phyloP scores from a whole-genome alignment of 2,329 filamentous ascomycete genomes.

The Emergomyces africanus region DNA sequence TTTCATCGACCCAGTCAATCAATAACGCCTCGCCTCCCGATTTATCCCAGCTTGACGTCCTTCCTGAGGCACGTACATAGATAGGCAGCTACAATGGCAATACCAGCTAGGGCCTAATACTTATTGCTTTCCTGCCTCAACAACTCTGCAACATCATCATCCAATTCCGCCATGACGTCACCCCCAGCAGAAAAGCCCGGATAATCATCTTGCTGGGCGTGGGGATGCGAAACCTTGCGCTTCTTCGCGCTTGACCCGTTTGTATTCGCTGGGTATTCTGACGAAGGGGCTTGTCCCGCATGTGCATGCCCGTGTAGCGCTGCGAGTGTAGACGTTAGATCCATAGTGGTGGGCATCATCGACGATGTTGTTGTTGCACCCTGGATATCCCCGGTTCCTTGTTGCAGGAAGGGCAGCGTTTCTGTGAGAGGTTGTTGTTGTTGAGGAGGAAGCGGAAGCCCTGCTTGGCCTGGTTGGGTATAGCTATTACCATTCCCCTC shows the following conservation, averaged over 20 bases:
- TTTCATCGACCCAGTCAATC: neutral
- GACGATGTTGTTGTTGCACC: conserved; percentile 14
- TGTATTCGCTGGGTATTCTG: conserved; percentile 9
- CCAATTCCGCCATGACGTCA: conserved; percentile 43
- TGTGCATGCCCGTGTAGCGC: conserved; percentile 5
- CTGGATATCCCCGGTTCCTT: conserved; percentile 3
- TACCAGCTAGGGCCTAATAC: conserved; percentile 2
- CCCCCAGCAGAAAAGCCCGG: conserved; percentile 39
- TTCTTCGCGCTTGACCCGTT: conserved; percentile 30
- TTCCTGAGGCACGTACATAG: neutral
- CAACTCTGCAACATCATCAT: conserved; percentile 49
- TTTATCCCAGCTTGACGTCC: too few species aligned
- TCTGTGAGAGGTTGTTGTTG: conserved; percentile 4
- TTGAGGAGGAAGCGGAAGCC: conserved; percentile 13
- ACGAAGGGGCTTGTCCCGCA: conserved; percentile 10
- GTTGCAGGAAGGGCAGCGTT: neutral
- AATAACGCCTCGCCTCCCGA: too few species aligned
- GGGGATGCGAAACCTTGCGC: conserved; percentile 33
- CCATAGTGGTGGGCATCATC: conserved; percentile 13
- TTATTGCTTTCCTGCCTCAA: conserved; percentile 34
- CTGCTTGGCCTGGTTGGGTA: neutral
- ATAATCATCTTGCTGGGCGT: conserved; percentile 21
- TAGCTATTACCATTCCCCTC: neutral
- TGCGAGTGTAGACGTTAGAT: conserved; percentile 12
- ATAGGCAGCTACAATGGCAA: neutral